Percentiles rank a stretch among this genome's conserved stretches.
These are phyloP conservation scores for Auricularia sp. DNA, from an alignment of 768 basidiomycete genomes.

Conservation along the genomic window DNA sequence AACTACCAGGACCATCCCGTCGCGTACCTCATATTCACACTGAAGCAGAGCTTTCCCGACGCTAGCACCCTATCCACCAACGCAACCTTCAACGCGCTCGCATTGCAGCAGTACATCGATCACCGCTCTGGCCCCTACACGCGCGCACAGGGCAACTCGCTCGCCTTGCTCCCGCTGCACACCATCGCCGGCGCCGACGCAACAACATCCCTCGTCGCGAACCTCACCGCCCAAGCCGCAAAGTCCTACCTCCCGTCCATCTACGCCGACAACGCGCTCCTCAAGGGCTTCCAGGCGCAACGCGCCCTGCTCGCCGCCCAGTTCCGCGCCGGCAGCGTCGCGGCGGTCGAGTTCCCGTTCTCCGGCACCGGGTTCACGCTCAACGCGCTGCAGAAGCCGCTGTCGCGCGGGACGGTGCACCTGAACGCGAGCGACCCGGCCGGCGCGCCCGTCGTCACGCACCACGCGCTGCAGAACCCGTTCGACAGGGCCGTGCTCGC, in stretches of 20 bases:
- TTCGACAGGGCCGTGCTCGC: neutral
- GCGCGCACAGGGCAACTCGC: neutral
- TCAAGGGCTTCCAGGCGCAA: neutral
- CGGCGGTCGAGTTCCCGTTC: neutral
- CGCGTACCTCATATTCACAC: slow-evolving; percentile 12
- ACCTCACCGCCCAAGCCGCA: neutral
- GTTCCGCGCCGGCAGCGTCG: neutral
- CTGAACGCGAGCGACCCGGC: neutral
- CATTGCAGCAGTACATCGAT: neutral
- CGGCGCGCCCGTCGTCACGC: too few species aligned
- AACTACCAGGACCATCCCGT: slow-evolving; percentile 27
- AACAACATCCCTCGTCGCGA: neutral
- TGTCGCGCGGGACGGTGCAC: slow-evolving; percentile 5
- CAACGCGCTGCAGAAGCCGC: slow-evolving; percentile 3
- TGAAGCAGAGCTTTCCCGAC: neutral
- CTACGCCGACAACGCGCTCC: neutral
- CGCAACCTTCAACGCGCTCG: neutral
- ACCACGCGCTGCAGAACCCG: neutral
- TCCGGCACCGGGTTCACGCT: neutral
- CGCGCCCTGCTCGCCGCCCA: neutral
- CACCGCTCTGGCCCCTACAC: neutral
- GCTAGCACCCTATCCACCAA: neutral
- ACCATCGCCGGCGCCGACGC: neutral
- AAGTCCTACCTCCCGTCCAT: neutral
- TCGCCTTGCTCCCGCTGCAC: neutral